Evolutionary conservation across 1,284 basidiomycete species (phyloP), one percentile per base, ranked within the genome.

Genomic region (Tranzscheliella williamsii): DNA sequence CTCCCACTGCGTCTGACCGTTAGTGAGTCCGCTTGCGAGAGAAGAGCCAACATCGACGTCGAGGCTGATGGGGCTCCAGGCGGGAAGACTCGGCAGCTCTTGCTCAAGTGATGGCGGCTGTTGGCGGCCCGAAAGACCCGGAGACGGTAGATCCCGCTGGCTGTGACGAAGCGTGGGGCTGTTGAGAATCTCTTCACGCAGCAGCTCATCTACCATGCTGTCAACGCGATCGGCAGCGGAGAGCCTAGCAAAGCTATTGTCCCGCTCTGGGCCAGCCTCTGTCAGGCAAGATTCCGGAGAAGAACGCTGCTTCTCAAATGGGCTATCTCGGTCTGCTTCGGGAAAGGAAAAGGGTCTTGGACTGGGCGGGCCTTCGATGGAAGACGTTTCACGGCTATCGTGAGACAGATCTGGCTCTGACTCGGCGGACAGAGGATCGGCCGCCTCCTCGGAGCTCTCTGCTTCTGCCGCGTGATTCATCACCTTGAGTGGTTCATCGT

Each of bases 161-260:
- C 43, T 40, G 13, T 46, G 24, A 20, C 49, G 45, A 16, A 49
- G 21, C 23, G 37, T 52, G 4, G 62, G 61, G 21, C 48, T 70
- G 54, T 38, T 47, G 30, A 74, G 63, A 15, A 74, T 56, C n/a
- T 70, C 54, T 20, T 64, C 65, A 4, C 63, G 41, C 4, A 75
- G 58, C 17, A 75, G 67, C 51, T 73, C 63, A 32, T 75, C 72
- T 32, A 75, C 67, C 52, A 75, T 61, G 53, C 64, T 67, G 31
- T 73, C 71, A 11, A 73, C 67, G 15, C 71, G 63, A 24, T 72
- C 66, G 8, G 61, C 45, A 12, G 64, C 71, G 17, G 54, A 60
- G 21, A 73, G 52, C 21, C 58, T 49, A 18, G 45, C 42, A 35
- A 55, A 64, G 52, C 62, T 66, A 32, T 38, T 51, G 18, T 68